These are phyloP conservation scores for Apiotrichum brassicae DNA, from an alignment of 1,284 basidiomycete species.

Conservation along the genomic window DNA sequence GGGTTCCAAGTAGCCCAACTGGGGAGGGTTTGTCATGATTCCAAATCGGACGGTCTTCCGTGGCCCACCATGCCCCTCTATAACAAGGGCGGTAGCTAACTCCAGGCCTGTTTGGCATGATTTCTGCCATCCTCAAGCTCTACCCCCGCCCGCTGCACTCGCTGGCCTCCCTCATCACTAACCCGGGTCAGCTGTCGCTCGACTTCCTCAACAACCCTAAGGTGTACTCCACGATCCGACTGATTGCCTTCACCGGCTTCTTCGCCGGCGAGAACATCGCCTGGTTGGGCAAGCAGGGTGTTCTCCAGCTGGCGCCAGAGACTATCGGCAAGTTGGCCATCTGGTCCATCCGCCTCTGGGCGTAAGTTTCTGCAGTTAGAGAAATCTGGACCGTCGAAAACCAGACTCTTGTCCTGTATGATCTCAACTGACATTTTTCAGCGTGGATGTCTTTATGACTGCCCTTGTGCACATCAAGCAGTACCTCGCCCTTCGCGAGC, in stretches of 20 bases:
- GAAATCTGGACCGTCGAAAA: too few species aligned
- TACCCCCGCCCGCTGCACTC: constrained; percentile 27
- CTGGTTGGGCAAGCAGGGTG: constrained; percentile 34
- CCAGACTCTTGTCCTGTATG: too few species aligned
- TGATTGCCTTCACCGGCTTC: constrained; percentile 29
- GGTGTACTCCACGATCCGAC: constrained; percentile 30
- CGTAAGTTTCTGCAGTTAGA: too few species aligned
- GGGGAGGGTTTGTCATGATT: too few species aligned
- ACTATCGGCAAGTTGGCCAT: background rate
- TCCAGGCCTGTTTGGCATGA: constrained; percentile 28
- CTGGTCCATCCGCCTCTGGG: constrained; percentile 29
- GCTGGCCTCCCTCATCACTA: constrained; percentile 10
- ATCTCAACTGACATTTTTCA: constrained; percentile 5
- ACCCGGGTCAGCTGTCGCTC: constrained; percentile 2
- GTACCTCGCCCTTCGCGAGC: constrained; percentile 15
- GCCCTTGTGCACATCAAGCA: constrained; percentile 23
- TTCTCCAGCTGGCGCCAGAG: constrained; percentile 23
- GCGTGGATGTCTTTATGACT: constrained; percentile 35
- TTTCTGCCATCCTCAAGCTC: constrained; percentile 24
- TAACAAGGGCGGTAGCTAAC: background rate
- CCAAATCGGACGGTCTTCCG: too few species aligned
- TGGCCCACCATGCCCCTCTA: too few species aligned
- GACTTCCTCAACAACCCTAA: constrained; percentile 13
- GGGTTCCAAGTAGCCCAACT: too few species aligned
- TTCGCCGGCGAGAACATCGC: constrained; percentile 41